These are phyloP conservation scores for Boletellus deceptivus DNA, from an alignment of 1,284 basidiomycete genomes.

Conservation along the genomic window DNA sequence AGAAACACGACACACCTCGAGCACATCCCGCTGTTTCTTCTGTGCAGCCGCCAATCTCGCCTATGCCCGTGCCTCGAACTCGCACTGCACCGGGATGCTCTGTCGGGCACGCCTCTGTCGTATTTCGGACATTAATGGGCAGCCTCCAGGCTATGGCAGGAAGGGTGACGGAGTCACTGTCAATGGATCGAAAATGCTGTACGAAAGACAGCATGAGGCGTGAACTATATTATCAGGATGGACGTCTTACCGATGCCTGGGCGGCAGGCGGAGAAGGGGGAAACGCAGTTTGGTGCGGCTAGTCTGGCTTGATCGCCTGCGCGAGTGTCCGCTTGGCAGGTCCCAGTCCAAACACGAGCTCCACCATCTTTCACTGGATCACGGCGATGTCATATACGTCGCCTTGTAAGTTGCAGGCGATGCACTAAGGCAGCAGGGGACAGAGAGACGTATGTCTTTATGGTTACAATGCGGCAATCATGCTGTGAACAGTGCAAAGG, in stretches of 20 bases:
- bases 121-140: conserved; percentile 88
- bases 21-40: conserved; percentile 31
- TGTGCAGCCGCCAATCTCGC: conserved; percentile 75
- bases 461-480: not conserved
- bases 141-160: conserved; percentile 82
- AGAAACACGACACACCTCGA: conserved; percentile 46
- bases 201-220: no score
- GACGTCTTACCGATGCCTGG: not conserved
- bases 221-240: no score
- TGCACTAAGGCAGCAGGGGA: conserved; percentile 55
- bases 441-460: not conserved
- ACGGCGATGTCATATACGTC: conserved; percentile 92
- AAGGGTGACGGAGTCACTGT: conserved; percentile 67
- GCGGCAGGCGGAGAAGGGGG: no score
- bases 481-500: no score
- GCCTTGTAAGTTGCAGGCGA: conserved; percentile 80
- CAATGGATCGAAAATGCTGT: conserved; percentile 74
- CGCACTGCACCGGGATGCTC: conserved; percentile 75
- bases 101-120: conserved; percentile 81
- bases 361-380: conserved; percentile 92
- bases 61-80: conserved; percentile 71
- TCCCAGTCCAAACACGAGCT: conserved; percentile 73
- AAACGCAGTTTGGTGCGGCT: conserved; percentile 73
- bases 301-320: conserved; percentile 70
- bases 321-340: conserved; percentile 68